phyloP scores from a whole-genome alignment of 2,329 filamentous ascomycete species.

The Fusarium penzigii region DNA sequence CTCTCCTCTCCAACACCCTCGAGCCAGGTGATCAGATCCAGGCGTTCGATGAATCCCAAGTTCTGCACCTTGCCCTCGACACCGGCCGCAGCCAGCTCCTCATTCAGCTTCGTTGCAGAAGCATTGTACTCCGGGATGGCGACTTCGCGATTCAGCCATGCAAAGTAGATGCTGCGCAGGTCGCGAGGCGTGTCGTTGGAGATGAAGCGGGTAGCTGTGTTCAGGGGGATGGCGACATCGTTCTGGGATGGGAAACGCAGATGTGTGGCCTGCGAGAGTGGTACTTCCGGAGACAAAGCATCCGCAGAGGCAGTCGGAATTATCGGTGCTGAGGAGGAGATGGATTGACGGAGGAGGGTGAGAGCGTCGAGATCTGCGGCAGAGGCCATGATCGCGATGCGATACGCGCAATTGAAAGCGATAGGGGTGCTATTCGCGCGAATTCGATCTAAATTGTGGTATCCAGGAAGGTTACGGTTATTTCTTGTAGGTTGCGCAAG shows the following conservation, averaged over 20 bases:
- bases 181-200: constrained; percentile 77
- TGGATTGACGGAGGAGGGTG: constrained; percentile 79
- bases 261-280: constrained; percentile 74
- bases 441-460: no score
- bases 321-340: constrained; percentile 69
- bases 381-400: constrained; percentile 50
- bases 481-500: no score
- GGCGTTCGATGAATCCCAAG: constrained; percentile 84
- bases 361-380: constrained; percentile 72
- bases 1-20: constrained; percentile 87
- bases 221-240: constrained; percentile 64
- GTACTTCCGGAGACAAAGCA: constrained; percentile 59
- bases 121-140: constrained; percentile 90
- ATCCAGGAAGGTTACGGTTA: no score
- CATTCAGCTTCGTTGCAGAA: constrained; percentile 77
- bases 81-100: constrained; percentile 65
- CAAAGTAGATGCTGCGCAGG: constrained; percentile 92
- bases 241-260: constrained; percentile 69
- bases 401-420: constrained; percentile 1
- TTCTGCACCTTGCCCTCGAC: constrained; percentile 75
- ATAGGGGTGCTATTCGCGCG: no score
- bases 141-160: constrained; percentile 90
- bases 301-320: constrained; percentile 73
- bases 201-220: constrained; percentile 79
- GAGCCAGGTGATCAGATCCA: constrained; percentile 92